Evolutionary conservation across 805 yeast genomes (phyloP).

Genomic region (Teunomyces kruisii): DNA sequence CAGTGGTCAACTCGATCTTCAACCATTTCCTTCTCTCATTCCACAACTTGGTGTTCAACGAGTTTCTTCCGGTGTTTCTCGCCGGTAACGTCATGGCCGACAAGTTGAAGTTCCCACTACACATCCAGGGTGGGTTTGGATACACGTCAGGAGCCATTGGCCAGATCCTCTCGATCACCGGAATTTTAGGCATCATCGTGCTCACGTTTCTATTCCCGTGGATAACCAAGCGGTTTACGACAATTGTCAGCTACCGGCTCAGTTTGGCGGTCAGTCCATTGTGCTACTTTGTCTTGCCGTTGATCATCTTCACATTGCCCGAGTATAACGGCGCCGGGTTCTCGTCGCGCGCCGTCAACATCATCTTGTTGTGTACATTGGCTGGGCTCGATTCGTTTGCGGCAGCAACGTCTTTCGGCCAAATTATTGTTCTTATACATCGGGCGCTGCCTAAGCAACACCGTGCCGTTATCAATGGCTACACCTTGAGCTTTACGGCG

Average conservation of each 20-base stretch:
- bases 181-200: constrained; percentile 52
- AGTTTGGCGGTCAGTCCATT: constrained; percentile 45
- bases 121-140: constrained; percentile 53
- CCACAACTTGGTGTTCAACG: constrained; percentile 50
- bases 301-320: constrained; percentile 42
- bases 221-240: constrained; percentile 47
- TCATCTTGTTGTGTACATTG: constrained; percentile 24
- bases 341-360: constrained; percentile 17
- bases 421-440: constrained; percentile 52
- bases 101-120: constrained; percentile 47
- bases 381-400: constrained; percentile 33
- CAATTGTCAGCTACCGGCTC: constrained; percentile 43
- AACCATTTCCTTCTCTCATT: constrained; percentile 44
- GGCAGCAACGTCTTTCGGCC: constrained; percentile 51
- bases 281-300: constrained; percentile 48
- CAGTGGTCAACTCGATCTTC: constrained; percentile 29
- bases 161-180: constrained; percentile 48
- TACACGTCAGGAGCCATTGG: constrained; percentile 49
- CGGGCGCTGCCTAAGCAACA: constrained; percentile 53
- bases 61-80: constrained; percentile 55
- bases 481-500: constrained; percentile 52
- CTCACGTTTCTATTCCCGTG: constrained; percentile 52
- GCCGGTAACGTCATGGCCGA: constrained; percentile 32
- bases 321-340: constrained; percentile 28
- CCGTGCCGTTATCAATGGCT: constrained; percentile 60